These are phyloP conservation scores for Paxillus ammoniavirescens DNA, from an alignment of 768 basidiomycete genomes.

Conservation along the genomic window DNA sequence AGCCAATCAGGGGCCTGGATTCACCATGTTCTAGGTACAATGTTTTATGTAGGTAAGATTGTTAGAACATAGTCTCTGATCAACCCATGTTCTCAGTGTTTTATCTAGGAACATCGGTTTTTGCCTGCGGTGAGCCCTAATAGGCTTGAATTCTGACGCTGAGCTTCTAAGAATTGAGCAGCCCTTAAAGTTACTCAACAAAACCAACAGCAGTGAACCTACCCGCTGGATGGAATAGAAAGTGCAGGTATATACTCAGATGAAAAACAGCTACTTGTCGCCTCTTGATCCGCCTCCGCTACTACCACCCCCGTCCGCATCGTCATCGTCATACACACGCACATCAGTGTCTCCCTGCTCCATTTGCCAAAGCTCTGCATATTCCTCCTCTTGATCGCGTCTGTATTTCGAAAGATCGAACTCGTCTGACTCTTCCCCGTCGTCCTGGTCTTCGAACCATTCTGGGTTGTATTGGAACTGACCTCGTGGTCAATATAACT, in stretches of 20 bases:
- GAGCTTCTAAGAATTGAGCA: too few species aligned
- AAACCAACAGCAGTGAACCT: not conserved
- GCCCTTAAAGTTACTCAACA: too few species aligned
- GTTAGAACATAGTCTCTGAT: too few species aligned
- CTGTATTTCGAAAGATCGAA: constrained; percentile 65
- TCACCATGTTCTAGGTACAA: too few species aligned
- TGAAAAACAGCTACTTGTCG: constrained; percentile 2
- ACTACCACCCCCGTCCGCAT: constrained; percentile 5
- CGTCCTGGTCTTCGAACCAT: constrained; percentile 83
- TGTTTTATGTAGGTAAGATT: too few species aligned
- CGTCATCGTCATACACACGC: constrained; percentile 23
- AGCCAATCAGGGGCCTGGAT: too few species aligned
- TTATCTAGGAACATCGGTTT: too few species aligned
- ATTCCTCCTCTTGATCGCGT: constrained; percentile 32
- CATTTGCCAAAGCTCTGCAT: constrained; percentile 23
- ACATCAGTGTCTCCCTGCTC: constrained; percentile 15
- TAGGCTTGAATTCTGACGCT: too few species aligned
- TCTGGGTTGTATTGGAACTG: constrained; percentile 96
- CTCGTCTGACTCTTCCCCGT: constrained; percentile 40
- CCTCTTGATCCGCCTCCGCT: not conserved
- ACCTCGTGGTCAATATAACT: constrained; percentile 6
- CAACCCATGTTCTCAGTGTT: too few species aligned
- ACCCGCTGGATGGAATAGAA: not conserved
- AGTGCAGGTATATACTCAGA: not conserved
- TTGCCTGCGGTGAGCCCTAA: too few species aligned